Conservation (phyloP, 805 yeast genomes). For the Pichia insulana region DNA sequence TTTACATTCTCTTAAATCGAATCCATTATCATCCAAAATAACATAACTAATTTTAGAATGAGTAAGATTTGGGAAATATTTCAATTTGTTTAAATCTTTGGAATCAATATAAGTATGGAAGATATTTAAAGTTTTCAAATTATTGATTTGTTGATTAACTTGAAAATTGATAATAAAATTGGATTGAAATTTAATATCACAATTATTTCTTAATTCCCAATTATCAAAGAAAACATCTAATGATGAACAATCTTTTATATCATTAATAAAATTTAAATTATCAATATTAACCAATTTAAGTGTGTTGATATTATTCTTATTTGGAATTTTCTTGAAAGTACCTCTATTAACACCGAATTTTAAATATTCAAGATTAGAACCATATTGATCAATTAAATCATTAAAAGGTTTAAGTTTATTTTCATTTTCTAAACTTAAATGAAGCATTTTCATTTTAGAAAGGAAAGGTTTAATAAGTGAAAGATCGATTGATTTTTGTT, state of each 20-base stretch:
- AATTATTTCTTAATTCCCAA: conserved; percentile 25
- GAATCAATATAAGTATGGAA: conserved; percentile 25
- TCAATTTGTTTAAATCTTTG: conserved; percentile 19
- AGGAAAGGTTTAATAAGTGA: conserved; percentile 19
- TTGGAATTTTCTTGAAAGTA: conserved; percentile 20
- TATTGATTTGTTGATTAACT: conserved; percentile 12
- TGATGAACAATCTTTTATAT: conserved; percentile 17
- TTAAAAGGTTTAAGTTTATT: conserved; percentile 23
- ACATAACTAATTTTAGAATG: conserved; percentile 25
- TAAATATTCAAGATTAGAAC: conserved; percentile 17
- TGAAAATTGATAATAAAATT: conserved; percentile 19
- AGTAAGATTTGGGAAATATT: conserved; percentile 22
- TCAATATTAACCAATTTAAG: conserved; percentile 25
- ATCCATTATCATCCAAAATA: conserved; percentile 22
- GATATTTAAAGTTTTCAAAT: conserved; percentile 20
- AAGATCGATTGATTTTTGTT: conserved; percentile 25
- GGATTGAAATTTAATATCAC: conserved; percentile 19
- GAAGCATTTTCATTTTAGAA: conserved; percentile 21
- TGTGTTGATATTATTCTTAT: conserved; percentile 17
- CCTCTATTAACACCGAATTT: conserved; percentile 27
- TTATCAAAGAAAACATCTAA: conserved; percentile 26
- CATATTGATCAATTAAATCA: conserved; percentile 21
- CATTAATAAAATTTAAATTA: conserved; percentile 22
- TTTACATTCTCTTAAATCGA: conserved; percentile 21
- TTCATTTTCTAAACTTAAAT: conserved; percentile 24